A percentile compares a stretch with the other conserved stretches of the same genome.
These are phyloP conservation scores for Fusarium subglutinans DNA, from an alignment of 2,329 filamentous ascomycete genomes.

Conservation along the genomic window DNA sequence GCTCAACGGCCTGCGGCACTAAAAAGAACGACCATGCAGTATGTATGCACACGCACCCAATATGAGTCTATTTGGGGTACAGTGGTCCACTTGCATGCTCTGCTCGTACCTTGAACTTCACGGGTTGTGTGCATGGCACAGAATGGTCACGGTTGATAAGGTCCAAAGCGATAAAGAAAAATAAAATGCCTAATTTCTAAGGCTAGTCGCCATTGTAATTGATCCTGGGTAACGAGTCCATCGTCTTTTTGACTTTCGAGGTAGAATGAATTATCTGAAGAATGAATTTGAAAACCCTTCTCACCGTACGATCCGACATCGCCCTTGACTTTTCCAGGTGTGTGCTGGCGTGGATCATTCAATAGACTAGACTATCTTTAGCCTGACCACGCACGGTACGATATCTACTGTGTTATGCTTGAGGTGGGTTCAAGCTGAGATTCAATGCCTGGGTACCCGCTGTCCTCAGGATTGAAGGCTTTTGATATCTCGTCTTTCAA, in stretches of 20 bases:
- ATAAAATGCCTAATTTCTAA: not conserved
- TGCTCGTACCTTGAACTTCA: not conserved
- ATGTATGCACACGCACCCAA: constrained; percentile 5
- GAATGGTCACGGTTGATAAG: not conserved
- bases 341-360: constrained; percentile 23
- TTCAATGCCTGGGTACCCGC: constrained; percentile 3
- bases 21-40: constrained; percentile 1
- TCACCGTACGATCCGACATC: constrained; percentile 28
- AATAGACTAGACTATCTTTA: constrained; percentile 10
- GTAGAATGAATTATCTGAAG: not conserved
- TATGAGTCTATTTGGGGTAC: constrained; percentile 6
- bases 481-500: constrained; percentile 24
- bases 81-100: constrained; percentile 3
- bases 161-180: not conserved
- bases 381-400: constrained; percentile 15
- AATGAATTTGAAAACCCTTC: not conserved
- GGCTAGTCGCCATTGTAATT: not conserved
- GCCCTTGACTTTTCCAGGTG: constrained; percentile 26
- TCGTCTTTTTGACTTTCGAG: not conserved
- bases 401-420: constrained; percentile 24
- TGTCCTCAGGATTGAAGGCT: not conserved
- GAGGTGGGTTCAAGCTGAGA: constrained; percentile 21
- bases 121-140: not conserved
- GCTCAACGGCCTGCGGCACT: not conserved
- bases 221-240: not conserved